Percentiles rank a stretch among this genome's conserved stretches.
These are phyloP conservation scores for Fulvia fulva DNA, from an alignment of 2,329 filamentous ascomycete species.

Conservation along the genomic window DNA sequence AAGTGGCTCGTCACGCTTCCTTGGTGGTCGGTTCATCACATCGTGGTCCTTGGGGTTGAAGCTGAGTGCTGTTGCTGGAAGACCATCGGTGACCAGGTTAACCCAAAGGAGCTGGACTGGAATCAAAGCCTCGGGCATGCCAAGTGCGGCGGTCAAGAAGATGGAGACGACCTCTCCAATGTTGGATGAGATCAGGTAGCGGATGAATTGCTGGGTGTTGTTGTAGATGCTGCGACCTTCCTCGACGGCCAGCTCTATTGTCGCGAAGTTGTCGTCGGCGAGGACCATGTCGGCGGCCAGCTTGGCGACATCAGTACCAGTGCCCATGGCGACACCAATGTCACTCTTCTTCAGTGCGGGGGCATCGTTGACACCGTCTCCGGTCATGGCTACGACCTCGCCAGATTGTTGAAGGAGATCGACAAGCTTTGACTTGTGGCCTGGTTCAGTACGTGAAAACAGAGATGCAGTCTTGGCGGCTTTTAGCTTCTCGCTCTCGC, in stretches of 20 bases:
- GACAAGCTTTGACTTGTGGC: constrained; percentile 95
- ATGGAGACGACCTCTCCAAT: constrained; percentile 99
- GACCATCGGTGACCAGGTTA: constrained; percentile 94
- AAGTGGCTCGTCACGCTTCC: constrained; percentile 87
- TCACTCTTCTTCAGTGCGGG: constrained; percentile 97
- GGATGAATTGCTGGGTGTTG: constrained; percentile 99
- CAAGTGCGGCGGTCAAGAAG: constrained; percentile 91
- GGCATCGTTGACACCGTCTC: constrained; percentile 97
- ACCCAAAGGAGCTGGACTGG: constrained; percentile 98
- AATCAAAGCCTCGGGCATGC: constrained; percentile 96
- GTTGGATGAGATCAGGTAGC: constrained; percentile 97
- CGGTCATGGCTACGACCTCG: constrained; percentile 98
- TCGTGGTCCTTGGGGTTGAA: constrained; percentile 99
- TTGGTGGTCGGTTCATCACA: constrained; percentile 88
- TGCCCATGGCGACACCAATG: constrained; percentile 98
- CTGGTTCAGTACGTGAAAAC: constrained; percentile 93
- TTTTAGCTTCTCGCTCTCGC: constrained; percentile 71
- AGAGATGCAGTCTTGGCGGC: constrained; percentile 82
- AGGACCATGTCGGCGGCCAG: constrained; percentile 98
- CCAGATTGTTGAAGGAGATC: constrained; percentile 89
- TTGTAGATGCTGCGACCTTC: constrained; percentile 98
- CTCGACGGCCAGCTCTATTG: constrained; percentile 91
- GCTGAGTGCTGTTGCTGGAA: constrained; percentile 90
- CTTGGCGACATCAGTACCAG: constrained; percentile 94
- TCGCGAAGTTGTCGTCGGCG: constrained; percentile 97